phyloP scores from a whole-genome alignment of 1,139 yeast genomes.

The Protomyces gravidus region DNA sequence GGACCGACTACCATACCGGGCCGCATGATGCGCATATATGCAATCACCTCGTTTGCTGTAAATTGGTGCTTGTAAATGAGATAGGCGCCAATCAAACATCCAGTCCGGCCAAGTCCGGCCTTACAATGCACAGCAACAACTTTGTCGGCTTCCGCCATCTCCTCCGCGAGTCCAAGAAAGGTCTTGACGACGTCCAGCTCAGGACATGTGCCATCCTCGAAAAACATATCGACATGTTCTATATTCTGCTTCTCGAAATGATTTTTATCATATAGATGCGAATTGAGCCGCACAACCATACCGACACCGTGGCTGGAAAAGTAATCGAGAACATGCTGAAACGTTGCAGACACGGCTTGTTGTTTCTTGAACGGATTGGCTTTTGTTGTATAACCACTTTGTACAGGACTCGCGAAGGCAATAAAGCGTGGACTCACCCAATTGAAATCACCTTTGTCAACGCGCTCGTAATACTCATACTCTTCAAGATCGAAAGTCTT shows the following conservation, averaged over 20 bases:
- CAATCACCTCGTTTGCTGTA: constrained; percentile 94
- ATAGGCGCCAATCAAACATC: constrained; percentile 96
- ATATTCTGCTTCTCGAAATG: constrained; percentile 82
- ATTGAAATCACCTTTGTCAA: constrained; percentile 95
- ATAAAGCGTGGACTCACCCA: constrained; percentile 86
- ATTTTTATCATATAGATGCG: constrained; percentile 77
- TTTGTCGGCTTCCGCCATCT: constrained; percentile 44
- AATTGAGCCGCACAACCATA: constrained; percentile 84
- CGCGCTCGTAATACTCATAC: constrained; percentile 86
- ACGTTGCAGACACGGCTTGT: constrained; percentile 54
- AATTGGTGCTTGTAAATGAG: constrained; percentile 92
- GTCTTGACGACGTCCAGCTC: constrained; percentile 86
- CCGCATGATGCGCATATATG: constrained; percentile 89
- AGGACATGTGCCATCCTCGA: constrained; percentile 98
- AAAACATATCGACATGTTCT: constrained; percentile 88
- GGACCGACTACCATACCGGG: constrained; percentile 99
- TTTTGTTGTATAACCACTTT: constrained; percentile 45
- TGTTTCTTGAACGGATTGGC: constrained; percentile 26
- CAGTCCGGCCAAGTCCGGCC: constrained; percentile 96
- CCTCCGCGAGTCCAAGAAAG: constrained; percentile 91
- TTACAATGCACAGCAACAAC: constrained; percentile 91
- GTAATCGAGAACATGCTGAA: constrained; percentile 71
- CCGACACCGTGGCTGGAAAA: constrained; percentile 71
- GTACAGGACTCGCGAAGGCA: constrained; percentile 97
- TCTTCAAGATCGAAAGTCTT: constrained; percentile 87